These are phyloP conservation scores for Debaryomyces coudertii DNA, from an alignment of 1,139 yeast species.

Conservation along the genomic window DNA sequence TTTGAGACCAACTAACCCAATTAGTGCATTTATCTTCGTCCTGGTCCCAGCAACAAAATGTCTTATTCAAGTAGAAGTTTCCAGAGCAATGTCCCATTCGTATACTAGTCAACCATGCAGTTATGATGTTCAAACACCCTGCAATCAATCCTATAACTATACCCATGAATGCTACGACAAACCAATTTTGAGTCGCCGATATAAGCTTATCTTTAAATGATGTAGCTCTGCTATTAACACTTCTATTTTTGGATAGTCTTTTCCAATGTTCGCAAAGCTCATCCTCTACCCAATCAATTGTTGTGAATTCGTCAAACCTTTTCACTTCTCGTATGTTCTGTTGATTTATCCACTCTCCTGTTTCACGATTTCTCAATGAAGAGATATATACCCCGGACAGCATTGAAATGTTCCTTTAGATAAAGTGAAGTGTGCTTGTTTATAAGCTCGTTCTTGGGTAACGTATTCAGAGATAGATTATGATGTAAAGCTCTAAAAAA, in stretches of 20 bases:
- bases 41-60: slow-evolving; percentile 82
- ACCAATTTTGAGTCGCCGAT: slow-evolving; percentile 68
- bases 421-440: background rate
- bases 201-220: slow-evolving; percentile 32
- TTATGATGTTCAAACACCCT: slow-evolving; percentile 74
- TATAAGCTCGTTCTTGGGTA: background rate
- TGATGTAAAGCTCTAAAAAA: background rate
- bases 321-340: slow-evolving; percentile 38
- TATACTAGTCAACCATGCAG: slow-evolving; percentile 84
- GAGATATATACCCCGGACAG: background rate
- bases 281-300: slow-evolving; percentile 88
- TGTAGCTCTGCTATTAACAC: slow-evolving; percentile 16
- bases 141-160: slow-evolving; percentile 79
- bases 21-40: slow-evolving; percentile 48
- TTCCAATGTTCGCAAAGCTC: slow-evolving; percentile 58
- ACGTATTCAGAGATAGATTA: background rate
- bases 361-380: slow-evolving; percentile 24
- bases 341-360: slow-evolving; percentile 47
- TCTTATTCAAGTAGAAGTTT: slow-evolving; percentile 69
- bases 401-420: background rate
- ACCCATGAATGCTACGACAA: slow-evolving; percentile 76
- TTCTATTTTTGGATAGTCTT: slow-evolving; percentile 28
- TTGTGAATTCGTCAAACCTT: slow-evolving; percentile 61
- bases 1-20: slow-evolving; percentile 61
- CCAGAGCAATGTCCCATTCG: slow-evolving; percentile 76